phyloP scores from a whole-genome alignment of 2,329 filamentous ascomycete species.

The Aureobasidium sp. region DNA sequence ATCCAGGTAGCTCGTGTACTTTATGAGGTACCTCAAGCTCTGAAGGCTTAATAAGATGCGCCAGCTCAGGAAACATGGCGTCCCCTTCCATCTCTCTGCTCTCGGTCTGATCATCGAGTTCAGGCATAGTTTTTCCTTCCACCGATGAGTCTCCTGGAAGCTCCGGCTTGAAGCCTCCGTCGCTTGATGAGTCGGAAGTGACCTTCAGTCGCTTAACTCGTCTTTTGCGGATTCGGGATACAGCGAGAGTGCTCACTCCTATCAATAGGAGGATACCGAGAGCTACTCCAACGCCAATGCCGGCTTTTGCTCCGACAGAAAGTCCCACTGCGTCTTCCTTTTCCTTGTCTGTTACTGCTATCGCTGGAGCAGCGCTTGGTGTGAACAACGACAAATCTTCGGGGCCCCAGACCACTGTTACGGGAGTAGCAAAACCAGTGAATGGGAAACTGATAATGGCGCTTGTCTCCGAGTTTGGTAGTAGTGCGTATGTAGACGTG shows the following conservation, averaged over 20 bases:
- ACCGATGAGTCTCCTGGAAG: background rate
- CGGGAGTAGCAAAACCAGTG: background rate
- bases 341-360: background rate
- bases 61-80: too few species aligned
- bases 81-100: too few species aligned
- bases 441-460: background rate
- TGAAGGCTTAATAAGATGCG: too few species aligned
- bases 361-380: background rate
- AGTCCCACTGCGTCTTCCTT: background rate
- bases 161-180: background rate
- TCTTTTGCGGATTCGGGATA: background rate
- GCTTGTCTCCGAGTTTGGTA: background rate
- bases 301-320: background rate
- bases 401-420: background rate
- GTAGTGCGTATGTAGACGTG: background rate
- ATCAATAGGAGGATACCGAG: background rate
- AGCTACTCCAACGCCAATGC: background rate
- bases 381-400: background rate
- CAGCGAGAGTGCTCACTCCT: background rate
- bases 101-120: too few species aligned
- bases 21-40: too few species aligned
- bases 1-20: too few species aligned
- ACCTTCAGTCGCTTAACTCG: background rate
- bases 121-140: too few species aligned
- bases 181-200: background rate